These are phyloP conservation scores for Pseudozyma hubeiensis DNA, from an alignment of 1,284 basidiomycete genomes.

Conservation along the genomic window DNA sequence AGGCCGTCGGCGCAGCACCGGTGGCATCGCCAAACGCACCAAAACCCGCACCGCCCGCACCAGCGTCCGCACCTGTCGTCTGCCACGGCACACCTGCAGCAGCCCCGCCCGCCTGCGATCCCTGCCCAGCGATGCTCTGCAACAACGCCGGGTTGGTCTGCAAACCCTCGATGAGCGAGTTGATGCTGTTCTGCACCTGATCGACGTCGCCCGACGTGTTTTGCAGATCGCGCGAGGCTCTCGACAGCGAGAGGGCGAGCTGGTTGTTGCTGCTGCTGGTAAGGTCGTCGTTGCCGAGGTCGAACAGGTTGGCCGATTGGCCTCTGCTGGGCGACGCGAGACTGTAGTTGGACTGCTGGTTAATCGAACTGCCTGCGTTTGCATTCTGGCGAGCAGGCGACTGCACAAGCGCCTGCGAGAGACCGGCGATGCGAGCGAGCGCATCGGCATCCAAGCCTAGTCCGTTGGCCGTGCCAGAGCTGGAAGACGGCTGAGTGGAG, in stretches of 20 bases:
- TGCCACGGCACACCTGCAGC: conserved; percentile 11
- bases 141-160: conserved; percentile 72
- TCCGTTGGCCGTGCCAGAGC: conserved; percentile 12
- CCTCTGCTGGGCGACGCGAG: conserved; percentile 20
- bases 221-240: conserved; percentile 70
- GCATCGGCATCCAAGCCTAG: conserved; percentile 44
- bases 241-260: conserved; percentile 33
- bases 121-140: conserved; percentile 11
- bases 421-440: conserved; percentile 38
- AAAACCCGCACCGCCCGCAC: background rate
- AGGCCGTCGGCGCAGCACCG: background rate
- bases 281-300: conserved; percentile 7
- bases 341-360: conserved; percentile 10
- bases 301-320: conserved; percentile 12
- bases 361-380: conserved; percentile 2
- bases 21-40: conserved; percentile 6
- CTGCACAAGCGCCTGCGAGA: conserved; percentile 47
- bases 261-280: conserved; percentile 32
- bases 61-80: background rate
- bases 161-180: conserved; percentile 78
- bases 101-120: background rate
- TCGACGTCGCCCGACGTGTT: conserved; percentile 81
- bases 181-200: conserved; percentile 78
- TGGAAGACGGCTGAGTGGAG: background rate
- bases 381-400: conserved; percentile 35